Percentiles rank a stretch among this genome's conserved stretches.
Conservation (phyloP, 805 yeast species). For the Saccharomycopsis guyanensis region DNA sequence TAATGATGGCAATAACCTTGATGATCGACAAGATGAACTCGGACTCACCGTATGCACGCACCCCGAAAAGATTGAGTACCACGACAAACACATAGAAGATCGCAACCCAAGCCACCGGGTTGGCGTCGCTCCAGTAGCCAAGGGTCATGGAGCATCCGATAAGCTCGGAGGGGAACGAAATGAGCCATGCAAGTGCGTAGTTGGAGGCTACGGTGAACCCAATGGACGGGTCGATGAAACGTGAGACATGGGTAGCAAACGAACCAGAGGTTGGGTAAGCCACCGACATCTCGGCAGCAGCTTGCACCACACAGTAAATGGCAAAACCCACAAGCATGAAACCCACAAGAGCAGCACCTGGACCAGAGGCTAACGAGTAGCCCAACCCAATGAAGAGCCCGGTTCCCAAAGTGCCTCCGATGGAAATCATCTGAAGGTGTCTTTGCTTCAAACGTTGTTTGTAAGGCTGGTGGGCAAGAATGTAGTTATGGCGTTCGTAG, state of each 20-base stretch:
- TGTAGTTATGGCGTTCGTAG: conserved; percentile 24
- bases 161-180: conserved; percentile 43
- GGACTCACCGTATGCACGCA: conserved; percentile 47
- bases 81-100: conserved; percentile 43
- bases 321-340: conserved; percentile 25
- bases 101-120: conserved; percentile 43
- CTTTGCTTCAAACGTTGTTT: conserved; percentile 44
- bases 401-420: conserved; percentile 70
- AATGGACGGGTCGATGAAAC: conserved; percentile 51
- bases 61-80: conserved; percentile 45
- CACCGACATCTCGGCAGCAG: conserved; percentile 28
- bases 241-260: conserved; percentile 48
- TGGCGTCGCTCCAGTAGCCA: conserved; percentile 39
- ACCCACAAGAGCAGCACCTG: conserved; percentile 26
- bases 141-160: conserved; percentile 49
- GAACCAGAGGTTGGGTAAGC: conserved; percentile 62
- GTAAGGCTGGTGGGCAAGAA: conserved; percentile 41
- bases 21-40: conserved; percentile 43
- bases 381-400: conserved; percentile 65
- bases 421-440: conserved; percentile 57
- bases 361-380: conserved; percentile 43
- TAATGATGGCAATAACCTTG: conserved; percentile 42
- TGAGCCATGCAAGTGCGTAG: conserved; percentile 46
- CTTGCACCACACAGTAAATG: conserved; percentile 27
- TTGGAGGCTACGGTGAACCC: conserved; percentile 60